phyloP scores from a whole-genome alignment of 2,329 filamentous ascomycete genomes.

The Stemphylium vesicarium region DNA sequence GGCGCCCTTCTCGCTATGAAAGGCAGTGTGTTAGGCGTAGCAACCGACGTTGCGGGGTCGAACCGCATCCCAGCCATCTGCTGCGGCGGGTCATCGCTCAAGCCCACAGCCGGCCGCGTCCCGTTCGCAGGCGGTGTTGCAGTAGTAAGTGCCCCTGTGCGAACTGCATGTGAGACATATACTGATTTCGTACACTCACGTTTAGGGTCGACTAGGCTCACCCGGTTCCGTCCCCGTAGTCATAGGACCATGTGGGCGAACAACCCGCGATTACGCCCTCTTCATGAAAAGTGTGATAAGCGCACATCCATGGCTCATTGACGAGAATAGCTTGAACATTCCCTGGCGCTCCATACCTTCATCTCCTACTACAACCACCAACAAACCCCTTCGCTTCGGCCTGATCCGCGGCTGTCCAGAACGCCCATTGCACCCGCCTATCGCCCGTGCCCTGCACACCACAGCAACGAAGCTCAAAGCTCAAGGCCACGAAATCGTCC shows the following conservation, averaged over 20 bases:
- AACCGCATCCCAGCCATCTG: constrained; percentile 89
- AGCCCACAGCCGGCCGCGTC: constrained; percentile 60
- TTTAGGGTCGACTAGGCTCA: constrained; percentile 38
- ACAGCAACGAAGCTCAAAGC: constrained; percentile 50
- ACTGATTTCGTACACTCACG: too few species aligned
- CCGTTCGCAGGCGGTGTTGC: constrained; percentile 49
- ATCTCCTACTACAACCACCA: not conserved
- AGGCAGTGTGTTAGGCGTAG: constrained; percentile 65
- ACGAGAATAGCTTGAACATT: constrained; percentile 50
- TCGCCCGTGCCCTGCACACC: constrained; percentile 54
- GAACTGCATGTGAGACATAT: too few species aligned
- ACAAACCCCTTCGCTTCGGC: constrained; percentile 54
- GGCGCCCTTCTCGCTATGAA: constrained; percentile 65
- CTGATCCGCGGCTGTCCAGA: constrained; percentile 56
- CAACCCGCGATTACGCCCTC: constrained; percentile 50
- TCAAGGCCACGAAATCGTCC: constrained; percentile 54
- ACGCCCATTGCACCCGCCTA: constrained; percentile 59
- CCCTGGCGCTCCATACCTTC: constrained; percentile 54
- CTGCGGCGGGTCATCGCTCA: constrained; percentile 55
- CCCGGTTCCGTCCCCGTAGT: constrained; percentile 46
- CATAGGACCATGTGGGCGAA: constrained; percentile 54
- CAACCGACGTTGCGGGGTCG: constrained; percentile 66
- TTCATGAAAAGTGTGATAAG: constrained; percentile 53
- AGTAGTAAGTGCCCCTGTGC: too few species aligned
- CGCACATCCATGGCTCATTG: constrained; percentile 54